These are phyloP conservation scores for Golubevia sp. DNA, from an alignment of 1,284 basidiomycete genomes.

Conservation along the genomic window DNA sequence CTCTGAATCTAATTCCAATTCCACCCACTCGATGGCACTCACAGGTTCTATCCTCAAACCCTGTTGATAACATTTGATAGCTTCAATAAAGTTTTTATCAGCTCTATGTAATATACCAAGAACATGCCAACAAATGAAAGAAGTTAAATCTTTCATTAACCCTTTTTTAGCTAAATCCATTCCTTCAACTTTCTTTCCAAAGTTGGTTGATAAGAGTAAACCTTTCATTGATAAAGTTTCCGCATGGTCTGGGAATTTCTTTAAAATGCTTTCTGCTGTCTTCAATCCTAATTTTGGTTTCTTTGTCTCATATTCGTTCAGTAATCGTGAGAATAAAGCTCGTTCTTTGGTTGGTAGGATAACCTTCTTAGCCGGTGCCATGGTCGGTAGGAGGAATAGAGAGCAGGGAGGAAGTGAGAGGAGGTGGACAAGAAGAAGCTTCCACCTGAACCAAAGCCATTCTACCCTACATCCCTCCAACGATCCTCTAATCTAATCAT, in stretches of 20 bases:
- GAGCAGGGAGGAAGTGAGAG: background rate
- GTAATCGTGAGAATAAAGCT: constrained; percentile 47
- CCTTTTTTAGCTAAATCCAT: constrained; percentile 82
- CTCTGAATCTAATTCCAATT: background rate
- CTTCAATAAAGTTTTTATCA: constrained; percentile 84
- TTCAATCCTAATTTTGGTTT: constrained; percentile 90
- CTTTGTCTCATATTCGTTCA: constrained; percentile 77
- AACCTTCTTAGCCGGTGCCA: no score
- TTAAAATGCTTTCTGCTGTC: constrained; percentile 89
- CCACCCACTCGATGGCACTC: constrained; percentile 68
- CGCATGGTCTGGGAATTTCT: constrained; percentile 93
- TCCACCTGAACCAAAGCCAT: background rate
- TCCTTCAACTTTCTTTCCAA: constrained; percentile 66
- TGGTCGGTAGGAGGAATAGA: constrained; percentile 9
- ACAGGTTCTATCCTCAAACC: constrained; percentile 86
- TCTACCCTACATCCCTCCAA: no score
- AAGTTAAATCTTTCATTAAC: constrained; percentile 81
- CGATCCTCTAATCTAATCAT: no score
- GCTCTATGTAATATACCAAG: constrained; percentile 71
- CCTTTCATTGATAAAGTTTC: constrained; percentile 60
- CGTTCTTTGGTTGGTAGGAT: constrained; percentile 54
- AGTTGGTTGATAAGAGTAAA: constrained; percentile 39
- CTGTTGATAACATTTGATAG: constrained; percentile 79
- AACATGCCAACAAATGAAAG: constrained; percentile 98
- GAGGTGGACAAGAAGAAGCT: background rate